phyloP scores from a whole-genome alignment of 106 monocot species.

The Acorus calamus region DNA sequence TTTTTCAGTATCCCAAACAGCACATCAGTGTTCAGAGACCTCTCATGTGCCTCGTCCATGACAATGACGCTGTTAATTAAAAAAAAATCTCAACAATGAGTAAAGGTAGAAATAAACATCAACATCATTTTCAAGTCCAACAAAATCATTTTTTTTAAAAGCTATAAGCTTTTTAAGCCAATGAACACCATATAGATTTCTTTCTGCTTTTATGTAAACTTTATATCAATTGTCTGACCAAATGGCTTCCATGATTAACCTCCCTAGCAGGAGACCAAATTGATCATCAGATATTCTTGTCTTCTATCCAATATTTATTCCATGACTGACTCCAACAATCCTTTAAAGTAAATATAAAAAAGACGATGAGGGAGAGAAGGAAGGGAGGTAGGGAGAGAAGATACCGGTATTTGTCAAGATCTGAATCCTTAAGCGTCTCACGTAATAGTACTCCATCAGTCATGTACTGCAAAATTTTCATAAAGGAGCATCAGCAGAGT shows the following conservation, averaged over 20 bases:
- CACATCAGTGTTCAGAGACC: slow-evolving; percentile 89
- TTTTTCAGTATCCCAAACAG: slow-evolving; percentile 94
- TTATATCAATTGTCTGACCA: too few species aligned
- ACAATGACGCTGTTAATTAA: slow-evolving; percentile 60
- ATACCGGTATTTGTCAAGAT: slow-evolving; percentile 90
- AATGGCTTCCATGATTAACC: too few species aligned
- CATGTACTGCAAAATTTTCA: slow-evolving; percentile 62
- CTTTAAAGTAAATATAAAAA: too few species aligned
- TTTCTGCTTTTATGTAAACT: too few species aligned
- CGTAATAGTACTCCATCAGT: slow-evolving; percentile 86
- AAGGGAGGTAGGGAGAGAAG: not conserved
- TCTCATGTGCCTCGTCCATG: slow-evolving; percentile 99
- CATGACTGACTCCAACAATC: too few species aligned
- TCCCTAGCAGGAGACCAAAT: too few species aligned
- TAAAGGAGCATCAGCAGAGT: not conserved
- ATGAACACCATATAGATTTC: too few species aligned
- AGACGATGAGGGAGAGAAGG: too few species aligned
- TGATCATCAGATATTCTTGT: too few species aligned
- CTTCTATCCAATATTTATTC: too few species aligned
- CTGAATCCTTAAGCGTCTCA: slow-evolving; percentile 84
- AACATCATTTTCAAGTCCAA: not conserved
- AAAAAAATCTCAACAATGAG: not conserved
- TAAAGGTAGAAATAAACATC: not conserved
- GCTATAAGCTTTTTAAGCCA: too few species aligned
- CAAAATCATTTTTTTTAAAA: too few species aligned